phyloP scores from a whole-genome alignment of 202 grass and related monocot species.

The Zizania palustris region DNA sequence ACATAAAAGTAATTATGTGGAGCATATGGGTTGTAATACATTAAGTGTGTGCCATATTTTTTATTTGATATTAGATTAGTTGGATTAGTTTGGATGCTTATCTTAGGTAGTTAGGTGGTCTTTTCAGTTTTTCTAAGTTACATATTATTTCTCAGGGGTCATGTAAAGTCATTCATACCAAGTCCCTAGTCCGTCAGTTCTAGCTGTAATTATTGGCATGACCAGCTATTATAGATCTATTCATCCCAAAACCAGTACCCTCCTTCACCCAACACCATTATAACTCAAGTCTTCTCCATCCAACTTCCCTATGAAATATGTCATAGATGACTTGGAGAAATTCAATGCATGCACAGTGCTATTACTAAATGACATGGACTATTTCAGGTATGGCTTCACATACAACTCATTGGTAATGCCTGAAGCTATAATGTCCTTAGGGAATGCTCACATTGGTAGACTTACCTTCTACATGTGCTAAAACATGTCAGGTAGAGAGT shows the following conservation, averaged over 20 bases:
- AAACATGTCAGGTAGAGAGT: not conserved
- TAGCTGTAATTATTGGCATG: not conserved
- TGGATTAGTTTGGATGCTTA: not conserved
- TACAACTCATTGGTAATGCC: not conserved
- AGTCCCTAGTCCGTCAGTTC: not conserved
- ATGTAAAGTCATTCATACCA: not conserved
- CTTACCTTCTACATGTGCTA: not conserved
- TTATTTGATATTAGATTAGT: not conserved
- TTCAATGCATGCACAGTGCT: not conserved
- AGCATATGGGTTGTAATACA: too few relatives aligned
- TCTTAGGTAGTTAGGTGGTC: not conserved
- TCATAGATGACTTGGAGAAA: not conserved
- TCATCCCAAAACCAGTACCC: not conserved
- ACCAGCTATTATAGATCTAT: not conserved
- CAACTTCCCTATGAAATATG: not conserved
- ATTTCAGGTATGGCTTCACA: not conserved
- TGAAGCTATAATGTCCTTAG: not conserved
- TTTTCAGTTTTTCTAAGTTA: not conserved
- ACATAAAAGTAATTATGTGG: too few relatives aligned
- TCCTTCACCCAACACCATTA: not conserved
- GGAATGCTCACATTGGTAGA: not conserved
- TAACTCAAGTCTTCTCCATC: not conserved
- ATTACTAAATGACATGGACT: not conserved
- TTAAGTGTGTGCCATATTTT: too few relatives aligned
- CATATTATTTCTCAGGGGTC: not conserved